A percentile compares a stretch with the other conserved stretches of the same genome.
These are phyloP conservation scores for Backusella sp. DNA, from an alignment of 192 early-diverging fungal species.

Conservation along the genomic window DNA sequence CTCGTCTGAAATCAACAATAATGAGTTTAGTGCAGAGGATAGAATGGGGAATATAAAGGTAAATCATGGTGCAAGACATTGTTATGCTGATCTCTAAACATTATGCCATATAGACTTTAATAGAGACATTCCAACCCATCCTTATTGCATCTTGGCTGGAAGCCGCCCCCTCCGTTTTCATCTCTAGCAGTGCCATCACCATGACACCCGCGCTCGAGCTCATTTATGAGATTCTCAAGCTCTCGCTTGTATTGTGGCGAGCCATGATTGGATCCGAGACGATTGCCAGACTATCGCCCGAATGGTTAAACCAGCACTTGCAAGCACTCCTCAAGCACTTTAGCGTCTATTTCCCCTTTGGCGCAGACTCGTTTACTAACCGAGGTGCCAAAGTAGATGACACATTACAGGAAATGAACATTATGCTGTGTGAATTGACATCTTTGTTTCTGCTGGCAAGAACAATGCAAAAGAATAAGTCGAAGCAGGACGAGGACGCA, in stretches of 20 bases:
- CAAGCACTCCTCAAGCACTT: constrained; percentile 66
- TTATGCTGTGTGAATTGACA: constrained; percentile 63
- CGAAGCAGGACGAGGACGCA: neutral
- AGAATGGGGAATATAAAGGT: constrained; percentile 34
- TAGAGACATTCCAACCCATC: constrained; percentile 58
- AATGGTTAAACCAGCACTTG: constrained; percentile 51
- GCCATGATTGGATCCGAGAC: constrained; percentile 37
- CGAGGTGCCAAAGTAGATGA: constrained; percentile 55
- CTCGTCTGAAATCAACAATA: constrained; percentile 2
- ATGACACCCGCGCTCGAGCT: constrained; percentile 61
- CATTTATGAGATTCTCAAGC: constrained; percentile 59
- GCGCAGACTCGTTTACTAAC: constrained; percentile 47
- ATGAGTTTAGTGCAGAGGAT: constrained; percentile 20
- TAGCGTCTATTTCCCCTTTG: constrained; percentile 77
- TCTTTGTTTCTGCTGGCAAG: constrained; percentile 53
- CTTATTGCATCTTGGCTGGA: constrained; percentile 81
- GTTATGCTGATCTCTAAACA: neutral
- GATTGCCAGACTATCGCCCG: constrained; percentile 19
- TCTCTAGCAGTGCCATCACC: constrained; percentile 41
- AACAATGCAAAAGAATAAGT: constrained; percentile 35
- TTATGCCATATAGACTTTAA: constrained; percentile 30
- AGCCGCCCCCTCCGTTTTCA: constrained; percentile 66
- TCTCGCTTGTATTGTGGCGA: constrained; percentile 74
- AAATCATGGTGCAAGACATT: neutral
- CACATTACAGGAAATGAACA: constrained; percentile 66